Evolutionary conservation across 768 basidiomycete species (phyloP).

Genomic region (Hortiboletus flavorubellus): DNA sequence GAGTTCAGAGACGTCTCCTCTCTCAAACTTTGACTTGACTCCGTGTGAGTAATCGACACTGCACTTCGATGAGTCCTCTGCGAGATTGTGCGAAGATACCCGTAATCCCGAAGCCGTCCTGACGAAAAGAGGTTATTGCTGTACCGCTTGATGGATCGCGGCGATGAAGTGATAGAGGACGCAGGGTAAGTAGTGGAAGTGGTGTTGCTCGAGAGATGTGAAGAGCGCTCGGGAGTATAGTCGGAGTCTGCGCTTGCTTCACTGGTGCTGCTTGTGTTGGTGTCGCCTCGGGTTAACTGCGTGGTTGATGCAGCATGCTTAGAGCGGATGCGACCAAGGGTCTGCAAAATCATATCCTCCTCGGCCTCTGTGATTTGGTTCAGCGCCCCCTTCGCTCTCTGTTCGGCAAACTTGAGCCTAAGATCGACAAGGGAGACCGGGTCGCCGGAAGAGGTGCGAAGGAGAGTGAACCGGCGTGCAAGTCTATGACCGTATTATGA

Average conservation of each 20-base stretch:
- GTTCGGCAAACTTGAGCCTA: slow-evolving; percentile 66
- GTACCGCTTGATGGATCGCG: slow-evolving; percentile 62
- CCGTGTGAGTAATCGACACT: slow-evolving; percentile 45
- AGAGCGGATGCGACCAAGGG: slow-evolving; percentile 53
- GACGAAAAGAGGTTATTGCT: slow-evolving; percentile 88
- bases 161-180: slow-evolving; percentile 40
- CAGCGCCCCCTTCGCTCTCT: slow-evolving; percentile 64
- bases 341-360: slow-evolving; percentile 80
- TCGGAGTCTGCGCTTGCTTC: slow-evolving; percentile 29
- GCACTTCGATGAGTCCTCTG: slow-evolving; percentile 38
- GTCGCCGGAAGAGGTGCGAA: slow-evolving; percentile 65
- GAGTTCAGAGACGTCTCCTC: slow-evolving; percentile 44
- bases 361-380: slow-evolving; percentile 78
- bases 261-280: slow-evolving; percentile 11
- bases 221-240: slow-evolving; percentile 32
- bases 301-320: slow-evolving; percentile 26
- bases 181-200: slow-evolving; percentile 35
- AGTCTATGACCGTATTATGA: slow-evolving; percentile 48
- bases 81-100: slow-evolving; percentile 59
- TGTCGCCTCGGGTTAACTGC: slow-evolving; percentile 18
- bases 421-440: slow-evolving; percentile 65
- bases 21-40: slow-evolving; percentile 42
- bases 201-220: slow-evolving; percentile 36
- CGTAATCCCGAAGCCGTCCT: slow-evolving; percentile 71
- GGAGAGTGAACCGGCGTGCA: slow-evolving; percentile 76